Conservation (phyloP, 2,329 filamentous ascomycete species). For the Nemania serpens region DNA sequence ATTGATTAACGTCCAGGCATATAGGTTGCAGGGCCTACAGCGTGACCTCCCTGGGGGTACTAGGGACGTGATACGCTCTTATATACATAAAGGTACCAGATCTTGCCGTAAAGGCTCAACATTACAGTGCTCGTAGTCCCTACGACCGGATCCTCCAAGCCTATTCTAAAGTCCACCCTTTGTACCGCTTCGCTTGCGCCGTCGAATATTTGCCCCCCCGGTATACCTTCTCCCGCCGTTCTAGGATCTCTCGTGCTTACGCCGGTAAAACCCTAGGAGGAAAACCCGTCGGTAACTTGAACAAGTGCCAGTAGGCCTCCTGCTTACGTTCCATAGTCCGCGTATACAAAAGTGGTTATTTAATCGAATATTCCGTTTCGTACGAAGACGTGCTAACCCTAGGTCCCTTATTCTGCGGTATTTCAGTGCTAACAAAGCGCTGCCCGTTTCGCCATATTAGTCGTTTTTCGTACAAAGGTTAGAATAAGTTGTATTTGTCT, state of each 20-base stretch:
- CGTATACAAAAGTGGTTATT: no score
- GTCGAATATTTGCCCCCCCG: neutral
- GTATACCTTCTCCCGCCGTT: neutral
- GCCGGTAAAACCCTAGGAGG: neutral
- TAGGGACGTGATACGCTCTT: neutral
- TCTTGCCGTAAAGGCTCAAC: neutral
- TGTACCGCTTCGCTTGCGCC: neutral
- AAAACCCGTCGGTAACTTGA: neutral
- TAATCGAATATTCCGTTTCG: no score
- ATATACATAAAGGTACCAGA: neutral
- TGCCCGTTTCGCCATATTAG: no score
- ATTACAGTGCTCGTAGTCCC: neutral
- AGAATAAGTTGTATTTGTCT: no score
- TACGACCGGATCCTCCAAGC: no score
- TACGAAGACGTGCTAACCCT: no score
- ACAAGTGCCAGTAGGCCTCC: neutral
- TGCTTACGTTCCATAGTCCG: no score
- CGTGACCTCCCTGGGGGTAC: neutral
- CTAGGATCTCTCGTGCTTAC: neutral
- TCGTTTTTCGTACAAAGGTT: no score
- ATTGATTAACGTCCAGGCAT: no score
- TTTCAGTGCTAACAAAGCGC: no score
- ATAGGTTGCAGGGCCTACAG: neutral
- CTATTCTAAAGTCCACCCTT: no score
- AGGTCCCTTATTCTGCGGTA: no score